phyloP scores from a whole-genome alignment of 331 rosid species.

The Spiraea crenata region DNA sequence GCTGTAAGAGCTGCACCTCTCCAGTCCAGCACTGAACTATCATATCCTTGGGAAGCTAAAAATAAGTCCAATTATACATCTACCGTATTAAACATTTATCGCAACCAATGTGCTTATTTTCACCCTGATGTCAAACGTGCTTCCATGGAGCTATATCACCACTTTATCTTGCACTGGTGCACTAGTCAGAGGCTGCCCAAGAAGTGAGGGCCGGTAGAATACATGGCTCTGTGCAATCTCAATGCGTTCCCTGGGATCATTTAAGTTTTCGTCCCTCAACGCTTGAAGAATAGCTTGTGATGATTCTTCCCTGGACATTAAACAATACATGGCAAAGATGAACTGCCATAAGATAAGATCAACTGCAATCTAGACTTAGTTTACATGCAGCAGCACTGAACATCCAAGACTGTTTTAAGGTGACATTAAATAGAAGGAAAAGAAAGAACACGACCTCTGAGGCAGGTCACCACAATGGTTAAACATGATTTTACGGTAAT shows the following conservation, averaged over 20 bases:
- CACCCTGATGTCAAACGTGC: slow-evolving; percentile 10
- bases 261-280: slow-evolving; percentile 80
- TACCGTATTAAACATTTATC: neutral
- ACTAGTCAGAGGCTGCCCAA: slow-evolving; percentile 49
- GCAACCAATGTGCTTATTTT: slow-evolving; percentile 12
- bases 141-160: neutral
- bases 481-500: neutral
- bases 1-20: no score
- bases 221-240: slow-evolving; percentile 91
- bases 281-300: slow-evolving; percentile 81
- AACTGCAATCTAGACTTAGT: neutral
- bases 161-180: slow-evolving; percentile 4
- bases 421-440: no score
- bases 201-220: slow-evolving; percentile 89
- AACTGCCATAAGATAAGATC: neutral
- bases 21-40: no score
- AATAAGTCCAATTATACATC: no score
- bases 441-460: no score
- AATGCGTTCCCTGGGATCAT: slow-evolving; percentile 91
- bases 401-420: neutral
- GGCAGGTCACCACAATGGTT: neutral
- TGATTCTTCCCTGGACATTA: slow-evolving; percentile 65
- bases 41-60: no score
- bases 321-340: neutral
- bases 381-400: neutral